These are phyloP conservation scores for Coccomyxa sp. DNA, from an alignment of 139 green algal species.

Conservation along the genomic window DNA sequence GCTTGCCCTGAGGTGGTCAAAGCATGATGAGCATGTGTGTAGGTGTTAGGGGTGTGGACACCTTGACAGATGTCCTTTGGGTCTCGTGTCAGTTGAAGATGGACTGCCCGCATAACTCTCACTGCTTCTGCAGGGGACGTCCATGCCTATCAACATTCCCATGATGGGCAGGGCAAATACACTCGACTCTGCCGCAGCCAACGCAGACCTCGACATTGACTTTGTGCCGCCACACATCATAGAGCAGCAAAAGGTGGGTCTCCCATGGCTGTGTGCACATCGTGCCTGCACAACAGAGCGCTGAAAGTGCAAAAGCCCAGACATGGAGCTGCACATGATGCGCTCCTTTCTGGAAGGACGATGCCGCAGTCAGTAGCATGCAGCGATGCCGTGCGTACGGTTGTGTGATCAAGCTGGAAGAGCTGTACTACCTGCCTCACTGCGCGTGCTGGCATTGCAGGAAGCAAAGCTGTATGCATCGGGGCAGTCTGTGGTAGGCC, in stretches of 20 bases:
- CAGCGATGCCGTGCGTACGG: background rate
- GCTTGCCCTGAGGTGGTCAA: too few species aligned
- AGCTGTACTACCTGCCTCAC: background rate
- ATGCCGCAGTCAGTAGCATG: background rate
- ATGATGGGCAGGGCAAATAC: conserved; percentile 18
- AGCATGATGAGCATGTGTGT: too few species aligned
- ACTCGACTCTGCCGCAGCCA: background rate
- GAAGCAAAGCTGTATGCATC: background rate
- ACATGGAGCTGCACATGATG: background rate
- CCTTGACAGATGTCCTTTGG: too few species aligned
- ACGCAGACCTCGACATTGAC: conserved; percentile 2
- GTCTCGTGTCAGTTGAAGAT: too few species aligned
- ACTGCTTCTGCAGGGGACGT: conserved; percentile 38
- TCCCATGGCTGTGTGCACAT: background rate
- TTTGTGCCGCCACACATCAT: conserved; percentile 52
- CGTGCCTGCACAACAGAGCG: background rate
- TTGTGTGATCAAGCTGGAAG: too few species aligned
- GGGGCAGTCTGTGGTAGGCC: background rate
- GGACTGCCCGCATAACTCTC: too few species aligned
- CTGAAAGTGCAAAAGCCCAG: background rate
- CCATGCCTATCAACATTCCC: conserved; percentile 51
- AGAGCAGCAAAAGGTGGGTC: background rate
- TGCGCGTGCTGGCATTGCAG: background rate
- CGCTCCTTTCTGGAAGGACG: background rate
- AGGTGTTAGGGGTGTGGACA: too few species aligned